Evolutionary conservation across 495 filamentous ascomycete genomes (phyloP), one percentile per base, ranked within the genome.

Genomic region (Aspergillus steynii): DNA sequence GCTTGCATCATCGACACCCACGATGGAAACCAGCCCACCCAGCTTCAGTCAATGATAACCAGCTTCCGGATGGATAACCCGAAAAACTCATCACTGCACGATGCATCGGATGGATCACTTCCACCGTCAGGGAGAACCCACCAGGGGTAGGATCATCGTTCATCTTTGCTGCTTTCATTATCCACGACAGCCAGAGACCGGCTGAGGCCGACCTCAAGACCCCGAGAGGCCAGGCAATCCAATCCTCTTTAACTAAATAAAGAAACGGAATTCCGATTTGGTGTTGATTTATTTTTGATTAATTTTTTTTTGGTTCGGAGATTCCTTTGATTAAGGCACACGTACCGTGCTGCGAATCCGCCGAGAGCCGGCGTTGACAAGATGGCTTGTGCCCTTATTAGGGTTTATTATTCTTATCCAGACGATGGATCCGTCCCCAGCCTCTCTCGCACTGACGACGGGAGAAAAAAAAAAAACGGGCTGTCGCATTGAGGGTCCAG

Each of bases 401-500:
- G 37, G 37, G 37, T 42, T 42, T 42, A 14, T 42, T 42, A 42
- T 42, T 15, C 37, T 12, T 42, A 42, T 42, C 37, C 37, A 42
- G 37, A 42, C 37, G 8, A 42, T 15, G 53, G 53, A 45, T 37
- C 52, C 28, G 15, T 37, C 14, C 29, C 42, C 31, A 45, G 8
- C 10, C 49, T 26, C 49, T 50, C 20, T 50, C 4, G 49, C 7
- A 50, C 7, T 27, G 28, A 54, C 31, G 5, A 5, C 9, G 26
- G 7, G 29, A 56, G 45, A 29, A 54, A 60, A n/a, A 3, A 8
- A 45, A 34, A 55, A 29, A 55, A 32, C 12, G 37, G 37, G 9
- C 31, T 42, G 37, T 12, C 37, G 37, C 37, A 37, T 4, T 42
- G 37, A 42, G 37, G 37, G 37, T 42, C 37, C 37, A 42, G 37